Percentiles rank a stretch among this genome's conserved stretches.
These are phyloP conservation scores for Wallacemonas sp. DNA, from an alignment of 208 protist genomes.

Conservation along the genomic window DNA sequence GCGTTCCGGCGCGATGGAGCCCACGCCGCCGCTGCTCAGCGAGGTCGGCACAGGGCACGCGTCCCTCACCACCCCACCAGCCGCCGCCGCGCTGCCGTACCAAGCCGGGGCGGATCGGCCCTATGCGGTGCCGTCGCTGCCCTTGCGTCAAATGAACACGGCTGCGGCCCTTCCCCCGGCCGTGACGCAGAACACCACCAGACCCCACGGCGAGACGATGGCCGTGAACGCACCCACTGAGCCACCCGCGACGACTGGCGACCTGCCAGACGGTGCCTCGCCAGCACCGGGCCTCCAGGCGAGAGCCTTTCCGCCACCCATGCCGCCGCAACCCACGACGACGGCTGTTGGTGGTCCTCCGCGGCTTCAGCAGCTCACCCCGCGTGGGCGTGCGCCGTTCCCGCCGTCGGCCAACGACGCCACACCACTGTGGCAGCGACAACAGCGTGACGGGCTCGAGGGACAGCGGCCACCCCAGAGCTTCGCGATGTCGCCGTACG, in stretches of 20 bases:
- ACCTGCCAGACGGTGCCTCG: no score
- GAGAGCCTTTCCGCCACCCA: neutral
- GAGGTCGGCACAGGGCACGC: constrained; percentile 1
- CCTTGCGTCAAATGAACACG: no score
- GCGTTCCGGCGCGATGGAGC: constrained; percentile 10
- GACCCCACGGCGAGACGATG: no score
- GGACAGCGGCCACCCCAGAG: neutral
- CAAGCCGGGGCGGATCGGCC: neutral
- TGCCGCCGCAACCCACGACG: neutral
- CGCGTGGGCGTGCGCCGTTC: neutral
- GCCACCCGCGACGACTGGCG: no score
- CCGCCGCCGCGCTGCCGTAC: neutral
- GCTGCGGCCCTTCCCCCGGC: no score
- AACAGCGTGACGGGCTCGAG: neutral
- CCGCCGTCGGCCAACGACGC: neutral
- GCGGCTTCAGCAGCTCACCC: neutral
- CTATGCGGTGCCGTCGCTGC: neutral
- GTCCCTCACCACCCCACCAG: neutral
- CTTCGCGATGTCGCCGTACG: constrained; percentile 1
- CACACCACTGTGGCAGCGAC: no score
- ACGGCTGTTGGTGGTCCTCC: neutral
- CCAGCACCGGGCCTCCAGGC: no score
- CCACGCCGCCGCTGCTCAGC: constrained; percentile 6
- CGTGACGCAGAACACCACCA: no score
- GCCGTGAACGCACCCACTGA: no score